Conservation (phyloP, 2,329 filamentous ascomycete species). For the Trichoderma sp. region DNA sequence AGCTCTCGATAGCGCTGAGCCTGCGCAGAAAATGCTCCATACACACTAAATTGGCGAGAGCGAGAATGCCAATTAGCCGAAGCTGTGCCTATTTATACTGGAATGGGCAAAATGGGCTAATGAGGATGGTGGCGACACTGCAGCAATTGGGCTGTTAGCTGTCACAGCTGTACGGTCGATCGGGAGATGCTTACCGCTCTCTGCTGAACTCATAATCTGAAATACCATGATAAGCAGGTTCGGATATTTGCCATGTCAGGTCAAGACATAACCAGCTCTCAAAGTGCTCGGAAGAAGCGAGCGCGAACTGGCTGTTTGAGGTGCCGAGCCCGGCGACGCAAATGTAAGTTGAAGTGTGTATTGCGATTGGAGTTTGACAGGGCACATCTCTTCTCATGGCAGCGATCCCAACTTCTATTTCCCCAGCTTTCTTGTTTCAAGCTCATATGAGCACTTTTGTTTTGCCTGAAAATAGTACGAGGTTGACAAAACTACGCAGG, state of each 20-base stretch:
- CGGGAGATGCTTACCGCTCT: neutral
- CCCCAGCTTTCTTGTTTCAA: neutral
- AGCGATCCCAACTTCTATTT: neutral
- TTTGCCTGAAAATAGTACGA: neutral
- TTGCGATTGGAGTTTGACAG: neutral
- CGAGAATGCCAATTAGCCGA: neutral
- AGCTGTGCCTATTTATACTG: slow-evolving; percentile 11
- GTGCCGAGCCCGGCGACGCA: slow-evolving; percentile 14
- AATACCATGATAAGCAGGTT: neutral
- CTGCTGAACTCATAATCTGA: neutral
- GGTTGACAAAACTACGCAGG: neutral
- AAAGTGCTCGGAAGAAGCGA: neutral
- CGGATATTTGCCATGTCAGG: neutral
- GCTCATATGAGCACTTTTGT: too few relatives aligned
- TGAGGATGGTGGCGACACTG: neutral
- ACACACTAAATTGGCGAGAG: too few relatives aligned
- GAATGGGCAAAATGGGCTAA: neutral
- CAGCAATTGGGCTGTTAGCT: neutral
- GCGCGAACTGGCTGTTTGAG: slow-evolving; percentile 15
- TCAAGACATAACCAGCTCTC: neutral
- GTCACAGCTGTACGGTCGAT: neutral
- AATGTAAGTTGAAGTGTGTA: slow-evolving; percentile 13
- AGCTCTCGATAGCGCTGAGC: slow-evolving; percentile 1
- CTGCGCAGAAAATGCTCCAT: neutral
- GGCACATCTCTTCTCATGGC: neutral